A percentile compares a stretch with the other conserved stretches of the same genome.
Evolutionary conservation across 2,329 filamentous ascomycete genomes (phyloP).

Genomic region (Colletotrichum orbiculare): DNA sequence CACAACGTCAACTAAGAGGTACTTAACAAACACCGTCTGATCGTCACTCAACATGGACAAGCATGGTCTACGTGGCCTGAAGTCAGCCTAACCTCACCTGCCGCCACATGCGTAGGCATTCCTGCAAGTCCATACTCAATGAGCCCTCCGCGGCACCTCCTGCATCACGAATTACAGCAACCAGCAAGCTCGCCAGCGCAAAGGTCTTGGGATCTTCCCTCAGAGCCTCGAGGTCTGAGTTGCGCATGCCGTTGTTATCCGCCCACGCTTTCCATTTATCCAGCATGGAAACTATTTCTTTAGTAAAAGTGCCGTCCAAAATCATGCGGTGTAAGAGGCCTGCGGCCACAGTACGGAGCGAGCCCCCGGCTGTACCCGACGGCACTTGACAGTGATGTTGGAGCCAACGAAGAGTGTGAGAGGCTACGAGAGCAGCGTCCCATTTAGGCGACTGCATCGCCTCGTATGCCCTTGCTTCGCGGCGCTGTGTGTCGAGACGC

Average conservation of each 20-base stretch:
- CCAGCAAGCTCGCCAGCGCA: constrained; percentile 59
- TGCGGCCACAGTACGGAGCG: constrained; percentile 56
- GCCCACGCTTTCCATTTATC: constrained; percentile 66
- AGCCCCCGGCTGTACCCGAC: constrained; percentile 30
- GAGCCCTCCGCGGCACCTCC: constrained; percentile 58
- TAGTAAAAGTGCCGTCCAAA: constrained; percentile 57
- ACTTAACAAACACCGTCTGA: neutral
- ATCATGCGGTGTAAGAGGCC: constrained; percentile 64
- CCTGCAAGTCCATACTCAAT: constrained; percentile 63
- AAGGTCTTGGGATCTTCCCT: constrained; percentile 54
- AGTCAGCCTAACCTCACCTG: constrained; percentile 60
- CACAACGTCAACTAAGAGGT: neutral
- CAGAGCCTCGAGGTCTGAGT: constrained; percentile 52
- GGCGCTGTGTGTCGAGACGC: constrained; percentile 53
- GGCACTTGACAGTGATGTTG: constrained; percentile 35
- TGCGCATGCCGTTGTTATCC: constrained; percentile 65
- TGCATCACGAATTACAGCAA: constrained; percentile 60
- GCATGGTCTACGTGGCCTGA: neutral
- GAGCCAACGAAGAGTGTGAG: constrained; percentile 58
- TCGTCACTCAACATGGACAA: too few relatives aligned
- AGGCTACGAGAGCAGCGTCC: constrained; percentile 59
- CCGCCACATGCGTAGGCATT: constrained; percentile 65
- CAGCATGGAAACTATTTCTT: constrained; percentile 50
- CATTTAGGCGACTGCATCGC: constrained; percentile 65
- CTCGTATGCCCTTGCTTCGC: constrained; percentile 58